These are phyloP conservation scores for Aphanomyces euteiches DNA, from an alignment of 352 stramenopile species.

Conservation along the genomic window DNA sequence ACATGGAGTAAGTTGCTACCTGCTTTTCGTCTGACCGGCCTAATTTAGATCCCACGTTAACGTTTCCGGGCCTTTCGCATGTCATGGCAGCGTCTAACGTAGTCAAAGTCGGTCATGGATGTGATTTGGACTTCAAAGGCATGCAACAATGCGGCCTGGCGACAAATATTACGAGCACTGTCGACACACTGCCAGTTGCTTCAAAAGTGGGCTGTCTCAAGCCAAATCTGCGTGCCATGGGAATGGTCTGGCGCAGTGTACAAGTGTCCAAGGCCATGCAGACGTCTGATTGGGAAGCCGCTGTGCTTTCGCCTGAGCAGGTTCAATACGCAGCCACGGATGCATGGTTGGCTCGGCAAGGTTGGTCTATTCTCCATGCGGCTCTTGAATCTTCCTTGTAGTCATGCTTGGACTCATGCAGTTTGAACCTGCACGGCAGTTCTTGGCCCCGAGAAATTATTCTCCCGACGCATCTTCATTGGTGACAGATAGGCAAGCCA, in stretches of 20 bases:
- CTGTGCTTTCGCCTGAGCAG: slow-evolving; percentile 58
- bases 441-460: slow-evolving; percentile 68
- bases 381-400: slow-evolving; percentile 30
- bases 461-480: not conserved
- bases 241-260: slow-evolving; percentile 63
- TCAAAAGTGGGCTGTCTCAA: slow-evolving; percentile 72
- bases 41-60: slow-evolving; percentile 31
- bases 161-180: slow-evolving; percentile 53
- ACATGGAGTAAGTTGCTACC: not conserved
- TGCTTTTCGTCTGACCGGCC: not conserved
- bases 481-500: too few species aligned
- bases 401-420: slow-evolving; percentile 77
- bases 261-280: slow-evolving; percentile 83
- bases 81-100: slow-evolving; percentile 55
- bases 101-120: slow-evolving; percentile 52
- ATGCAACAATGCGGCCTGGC: slow-evolving; percentile 59
- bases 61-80: slow-evolving; percentile 54
- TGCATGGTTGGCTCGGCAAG: slow-evolving; percentile 67
- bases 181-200: slow-evolving; percentile 76
- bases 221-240: slow-evolving; percentile 66
- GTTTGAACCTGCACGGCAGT: slow-evolving; percentile 48
- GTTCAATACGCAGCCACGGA: slow-evolving; percentile 79
- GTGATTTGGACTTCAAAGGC: slow-evolving; percentile 48
- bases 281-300: slow-evolving; percentile 77
- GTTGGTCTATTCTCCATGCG: slow-evolving; percentile 36